phyloP scores from a whole-genome alignment of 2,329 filamentous ascomycete genomes.

The Raffaelea ambrosiae region DNA sequence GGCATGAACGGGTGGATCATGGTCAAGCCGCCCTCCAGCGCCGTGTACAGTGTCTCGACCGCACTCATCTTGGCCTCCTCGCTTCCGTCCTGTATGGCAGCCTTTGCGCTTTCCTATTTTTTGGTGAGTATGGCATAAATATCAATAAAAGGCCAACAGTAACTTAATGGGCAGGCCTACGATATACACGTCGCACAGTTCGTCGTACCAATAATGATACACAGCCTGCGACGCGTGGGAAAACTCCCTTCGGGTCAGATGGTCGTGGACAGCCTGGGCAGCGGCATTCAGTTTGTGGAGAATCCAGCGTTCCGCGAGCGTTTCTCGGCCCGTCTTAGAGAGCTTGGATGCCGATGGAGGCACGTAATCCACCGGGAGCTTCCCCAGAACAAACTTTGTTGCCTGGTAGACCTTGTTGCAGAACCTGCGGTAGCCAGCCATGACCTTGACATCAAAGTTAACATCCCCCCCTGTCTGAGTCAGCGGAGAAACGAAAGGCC shows the following conservation, averaged over 20 bases:
- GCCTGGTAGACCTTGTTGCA: constrained; percentile 98
- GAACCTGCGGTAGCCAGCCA: constrained; percentile 88
- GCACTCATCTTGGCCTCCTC: constrained; percentile 62
- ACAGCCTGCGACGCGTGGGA: constrained; percentile 59
- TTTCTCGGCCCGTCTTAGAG: constrained; percentile 52
- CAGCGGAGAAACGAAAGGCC: too few relatives aligned
- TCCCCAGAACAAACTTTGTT: constrained; percentile 85
- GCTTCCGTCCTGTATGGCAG: constrained; percentile 68
- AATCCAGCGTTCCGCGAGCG: constrained; percentile 60
- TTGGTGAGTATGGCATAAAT: neutral
- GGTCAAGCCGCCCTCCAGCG: constrained; percentile 64
- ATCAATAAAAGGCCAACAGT: neutral
- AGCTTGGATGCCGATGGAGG: constrained; percentile 44
- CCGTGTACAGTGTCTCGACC: constrained; percentile 71
- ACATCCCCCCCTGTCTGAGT: too few relatives aligned
- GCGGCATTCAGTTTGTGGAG: constrained; percentile 70
- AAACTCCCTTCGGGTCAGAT: constrained; percentile 62
- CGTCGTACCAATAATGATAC: constrained; percentile 74
- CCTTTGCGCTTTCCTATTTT: constrained; percentile 58
- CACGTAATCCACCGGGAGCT: constrained; percentile 20
- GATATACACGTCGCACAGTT: constrained; percentile 76
- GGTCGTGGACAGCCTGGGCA: constrained; percentile 62
- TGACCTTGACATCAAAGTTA: constrained; percentile 83
- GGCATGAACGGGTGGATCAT: constrained; percentile 81
- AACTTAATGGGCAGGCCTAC: constrained; percentile 38